Evolutionary conservation across 1,284 basidiomycete species (phyloP), one percentile per base, ranked within the genome.

Genomic region (Austroboletus olivaceoglutinosus): DNA sequence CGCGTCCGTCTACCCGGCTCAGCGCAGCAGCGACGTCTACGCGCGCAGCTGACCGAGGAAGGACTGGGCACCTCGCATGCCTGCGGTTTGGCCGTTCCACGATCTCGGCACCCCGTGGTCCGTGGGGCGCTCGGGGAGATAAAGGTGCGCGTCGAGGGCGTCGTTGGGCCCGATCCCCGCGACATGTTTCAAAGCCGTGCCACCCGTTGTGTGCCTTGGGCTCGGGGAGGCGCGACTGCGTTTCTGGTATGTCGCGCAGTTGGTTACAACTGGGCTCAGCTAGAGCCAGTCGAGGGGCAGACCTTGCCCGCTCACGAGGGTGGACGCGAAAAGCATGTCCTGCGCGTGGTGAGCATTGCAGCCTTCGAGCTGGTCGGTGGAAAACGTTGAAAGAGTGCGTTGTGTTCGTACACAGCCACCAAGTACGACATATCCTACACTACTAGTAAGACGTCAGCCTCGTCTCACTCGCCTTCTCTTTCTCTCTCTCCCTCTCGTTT

Each of bases 231-330:
- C 47, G 40, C 7, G 29, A 52, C 56, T 48, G 52, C 19, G 48
- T 69, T 54, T 61, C 67, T 69, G 68, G 67, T 68, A 67, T 64
- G 61, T 37, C 57, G 56, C 55, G 49, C 65, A 52, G 64, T 55
- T 51, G 56, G 40, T 67, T 57, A 68, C 58, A 57, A 51, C 65
- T 46, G 56, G 67, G 55, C 68, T 42, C 65, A 31, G 65, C 67
- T 18, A 67, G 62, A 53, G 63, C 65, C 65, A 15, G 65, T 65
- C 67, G 13, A 55, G 53, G 65, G 56, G 52, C 68, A 69, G 68
- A 67, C 68, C 66, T 70, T 70, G 50, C 66, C 64, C 57, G 63
- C 62, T 68, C 64, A 68, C 55, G 50, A 69, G 10, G 25, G 23
- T 4, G 38, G 53, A 59, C 43, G 50, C 5, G 0, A 3, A 30